These are phyloP conservation scores for Alliaria petiolata DNA, from an alignment of 345 rosid species.

Conservation along the genomic window DNA sequence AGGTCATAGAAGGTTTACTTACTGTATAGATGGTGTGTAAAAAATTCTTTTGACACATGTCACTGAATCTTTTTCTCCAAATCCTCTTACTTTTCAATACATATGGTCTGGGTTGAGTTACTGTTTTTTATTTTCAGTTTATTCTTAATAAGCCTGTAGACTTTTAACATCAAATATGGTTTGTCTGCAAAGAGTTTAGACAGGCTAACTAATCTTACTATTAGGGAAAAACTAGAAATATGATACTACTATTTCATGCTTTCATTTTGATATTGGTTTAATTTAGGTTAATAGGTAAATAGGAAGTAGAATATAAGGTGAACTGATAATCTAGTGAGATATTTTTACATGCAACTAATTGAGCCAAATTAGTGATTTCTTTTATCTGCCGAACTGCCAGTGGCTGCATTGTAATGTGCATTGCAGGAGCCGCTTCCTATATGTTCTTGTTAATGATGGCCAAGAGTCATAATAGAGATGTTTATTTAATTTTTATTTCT, in stretches of 20 bases:
- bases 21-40: not conserved
- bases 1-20: not conserved
- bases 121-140: not conserved
- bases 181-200: not conserved
- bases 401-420: not conserved
- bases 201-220: not conserved
- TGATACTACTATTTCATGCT: not conserved
- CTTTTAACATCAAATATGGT: not conserved
- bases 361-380: not conserved
- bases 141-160: not conserved
- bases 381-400: not conserved
- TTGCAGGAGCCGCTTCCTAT: slow-evolving; percentile 2
- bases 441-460: not conserved
- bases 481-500: not conserved
- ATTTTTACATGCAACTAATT: not conserved
- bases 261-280: not conserved
- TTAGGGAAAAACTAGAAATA: not conserved
- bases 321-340: not conserved
- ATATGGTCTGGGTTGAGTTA: not conserved
- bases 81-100: not conserved
- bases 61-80: not conserved
- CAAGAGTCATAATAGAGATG: slow-evolving; percentile 11
- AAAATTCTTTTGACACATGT: not conserved
- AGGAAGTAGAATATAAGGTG: not conserved
- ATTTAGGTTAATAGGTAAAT: not conserved